A percentile compares a stretch with the other conserved stretches of the same genome.
These are phyloP conservation scores for Trypanosoma brucei DNA, from an alignment of 208 protist genomes.

Conservation along the genomic window DNA sequence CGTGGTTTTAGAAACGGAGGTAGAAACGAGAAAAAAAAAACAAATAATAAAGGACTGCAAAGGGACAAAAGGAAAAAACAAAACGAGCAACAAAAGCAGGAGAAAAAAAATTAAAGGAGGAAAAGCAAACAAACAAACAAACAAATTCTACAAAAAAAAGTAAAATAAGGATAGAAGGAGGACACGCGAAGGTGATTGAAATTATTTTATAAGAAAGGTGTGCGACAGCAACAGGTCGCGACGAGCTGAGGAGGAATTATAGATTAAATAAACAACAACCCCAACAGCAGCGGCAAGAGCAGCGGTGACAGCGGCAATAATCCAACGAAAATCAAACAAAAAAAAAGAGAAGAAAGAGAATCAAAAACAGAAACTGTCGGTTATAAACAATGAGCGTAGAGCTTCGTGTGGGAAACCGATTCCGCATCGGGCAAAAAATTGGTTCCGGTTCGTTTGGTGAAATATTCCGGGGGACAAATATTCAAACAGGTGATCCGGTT, in stretches of 20 bases:
- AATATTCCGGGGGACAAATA: slow-evolving; percentile 90
- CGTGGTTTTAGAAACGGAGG: neutral
- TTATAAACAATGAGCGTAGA: slow-evolving; percentile 68
- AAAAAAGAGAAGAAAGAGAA: neutral
- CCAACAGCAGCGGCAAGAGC: neutral
- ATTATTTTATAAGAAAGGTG: no score
- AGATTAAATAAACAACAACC: neutral
- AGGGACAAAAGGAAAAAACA: no score
- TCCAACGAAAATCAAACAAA: no score
- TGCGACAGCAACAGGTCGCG: no score
- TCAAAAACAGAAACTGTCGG: neutral
- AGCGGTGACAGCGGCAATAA: neutral
- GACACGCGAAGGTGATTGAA: neutral
- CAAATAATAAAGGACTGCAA: neutral
- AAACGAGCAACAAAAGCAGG: neutral
- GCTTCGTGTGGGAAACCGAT: slow-evolving; percentile 94
- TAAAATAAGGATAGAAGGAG: neutral
- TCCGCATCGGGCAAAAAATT: slow-evolving; percentile 96
- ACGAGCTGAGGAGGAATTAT: no score
- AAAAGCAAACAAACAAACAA: neutral
- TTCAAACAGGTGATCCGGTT: slow-evolving; percentile 83
- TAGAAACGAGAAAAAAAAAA: neutral
- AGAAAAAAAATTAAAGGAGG: neutral
- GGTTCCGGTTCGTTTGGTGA: slow-evolving; percentile 94
- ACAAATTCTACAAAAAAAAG: neutral